Evolutionary conservation across 2,329 filamentous ascomycete genomes (phyloP), one percentile per base, ranked within the genome.

Genomic region (Balansia obtecta): DNA sequence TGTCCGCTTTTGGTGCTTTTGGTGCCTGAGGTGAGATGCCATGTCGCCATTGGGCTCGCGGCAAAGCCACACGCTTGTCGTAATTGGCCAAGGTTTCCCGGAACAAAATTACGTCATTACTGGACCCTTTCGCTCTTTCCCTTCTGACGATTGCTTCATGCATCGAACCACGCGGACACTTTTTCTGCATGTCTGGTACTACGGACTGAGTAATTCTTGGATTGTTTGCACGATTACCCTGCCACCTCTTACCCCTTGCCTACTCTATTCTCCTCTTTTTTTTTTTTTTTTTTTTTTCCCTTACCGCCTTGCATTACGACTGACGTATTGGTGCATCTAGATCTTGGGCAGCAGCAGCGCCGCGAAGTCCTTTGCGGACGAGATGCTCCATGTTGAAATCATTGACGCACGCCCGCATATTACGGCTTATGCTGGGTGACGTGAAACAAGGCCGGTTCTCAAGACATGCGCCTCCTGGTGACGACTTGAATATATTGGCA

Each of bases 61-160:
- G 10, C n/a, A 15, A 37, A 37, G 33, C 33, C 33, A 37, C 33
- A 15, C 33, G 4, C 33, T 37, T 15, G 3, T 37, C 33, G 10
- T 12, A 11, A 11, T 11, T 37, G 10, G 33, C 3, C 13, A 13
- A n/a, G n/a, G n/a, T n/a, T n/a, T 20, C 41, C 13, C 13, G 41
- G 22, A 33, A 37, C 46, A 48, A 18, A n/a, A 18, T n/a, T 41
- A 48, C 46, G 46, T 48, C 46, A 48, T 48, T 40, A 22, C 18
- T 20, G 45, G 45, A 40, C 15, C 33, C 45, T 22, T 12, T 1
- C 9, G 18, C 16, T 3, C 12, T 40, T 46, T 16, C 12, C 16
- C 22, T n/a, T n/a, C n/a, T n/a, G n/a, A n/a, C n/a, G n/a, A n/a
- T n/a, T n/a, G n/a, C 39, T 22, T 15, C 3, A 41, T 2, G 39